phyloP scores from a whole-genome alignment of 805 yeast species.

The Starmerella apicola region DNA sequence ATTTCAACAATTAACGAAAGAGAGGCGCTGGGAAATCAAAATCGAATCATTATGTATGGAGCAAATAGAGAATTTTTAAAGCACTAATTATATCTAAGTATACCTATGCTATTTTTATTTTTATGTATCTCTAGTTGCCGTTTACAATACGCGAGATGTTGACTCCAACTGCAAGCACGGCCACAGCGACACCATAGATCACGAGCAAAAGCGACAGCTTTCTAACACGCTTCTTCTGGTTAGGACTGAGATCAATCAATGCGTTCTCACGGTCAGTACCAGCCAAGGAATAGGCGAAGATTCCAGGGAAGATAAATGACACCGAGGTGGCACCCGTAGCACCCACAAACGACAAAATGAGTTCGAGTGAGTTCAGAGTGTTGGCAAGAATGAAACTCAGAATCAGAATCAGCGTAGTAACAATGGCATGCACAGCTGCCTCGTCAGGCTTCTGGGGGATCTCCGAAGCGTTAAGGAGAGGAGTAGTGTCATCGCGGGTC shows the following conservation, averaged over 20 bases:
- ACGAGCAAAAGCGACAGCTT: constrained; percentile 43
- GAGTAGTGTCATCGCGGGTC: constrained; percentile 2
- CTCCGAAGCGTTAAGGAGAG: constrained; percentile 4
- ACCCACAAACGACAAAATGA: constrained; percentile 77
- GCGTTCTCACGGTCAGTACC: constrained; percentile 27
- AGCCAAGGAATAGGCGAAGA: constrained; percentile 65
- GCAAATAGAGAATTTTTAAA: no score
- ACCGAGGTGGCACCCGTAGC: constrained; percentile 89
- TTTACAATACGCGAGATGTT: constrained; percentile 22
- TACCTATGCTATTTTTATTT: no score
- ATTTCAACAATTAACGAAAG: no score
- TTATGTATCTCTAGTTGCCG: no score
- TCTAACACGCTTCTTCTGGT: constrained; percentile 17
- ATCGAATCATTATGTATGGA: no score
- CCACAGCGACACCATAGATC: constrained; percentile 58
- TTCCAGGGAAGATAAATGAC: constrained; percentile 80
- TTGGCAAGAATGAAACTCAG: constrained; percentile 54
- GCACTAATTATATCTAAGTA: no score
- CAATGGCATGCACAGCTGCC: constrained; percentile 14
- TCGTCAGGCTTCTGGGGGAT: constrained; percentile 2
- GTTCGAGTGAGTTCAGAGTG: constrained; percentile 59
- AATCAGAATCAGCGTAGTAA: constrained; percentile 36
- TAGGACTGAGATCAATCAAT: constrained; percentile 7
- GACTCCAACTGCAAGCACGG: constrained; percentile 48
- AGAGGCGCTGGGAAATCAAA: no score